Conservation (phyloP, 2,329 filamentous ascomycete genomes). For the Thelonectria olida region DNA sequence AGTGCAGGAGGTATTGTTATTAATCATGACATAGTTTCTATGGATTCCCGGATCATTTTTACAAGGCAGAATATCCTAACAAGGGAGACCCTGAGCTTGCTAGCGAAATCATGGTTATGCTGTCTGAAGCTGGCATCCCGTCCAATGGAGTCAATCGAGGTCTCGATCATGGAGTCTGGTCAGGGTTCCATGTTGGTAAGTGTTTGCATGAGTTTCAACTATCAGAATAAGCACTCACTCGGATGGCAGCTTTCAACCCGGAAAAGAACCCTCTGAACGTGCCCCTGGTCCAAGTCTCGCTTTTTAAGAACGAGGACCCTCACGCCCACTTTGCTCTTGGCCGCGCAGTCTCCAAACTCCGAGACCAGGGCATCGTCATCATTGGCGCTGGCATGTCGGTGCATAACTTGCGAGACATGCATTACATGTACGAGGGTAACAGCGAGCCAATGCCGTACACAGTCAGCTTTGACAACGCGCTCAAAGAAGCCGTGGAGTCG, state of each 20-base stretch:
- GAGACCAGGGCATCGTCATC: constrained; percentile 74
- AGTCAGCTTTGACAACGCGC: constrained; percentile 71
- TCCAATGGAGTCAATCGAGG: constrained; percentile 69
- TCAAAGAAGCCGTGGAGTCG: constrained; percentile 71
- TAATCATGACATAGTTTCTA: constrained; percentile 63
- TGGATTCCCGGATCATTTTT: constrained; percentile 76
- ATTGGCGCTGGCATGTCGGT: constrained; percentile 80
- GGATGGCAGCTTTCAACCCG: constrained; percentile 64
- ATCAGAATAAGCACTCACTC: constrained; percentile 11
- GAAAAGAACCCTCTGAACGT: constrained; percentile 69
- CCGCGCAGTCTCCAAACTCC: constrained; percentile 69
- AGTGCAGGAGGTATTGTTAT: constrained; percentile 19
- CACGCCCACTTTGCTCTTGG: constrained; percentile 74
- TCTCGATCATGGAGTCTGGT: constrained; percentile 80
- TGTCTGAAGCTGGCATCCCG: constrained; percentile 66
- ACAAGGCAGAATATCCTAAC: constrained; percentile 73
- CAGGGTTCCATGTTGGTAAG: constrained; percentile 64
- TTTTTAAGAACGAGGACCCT: constrained; percentile 72
- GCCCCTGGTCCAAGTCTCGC: constrained; percentile 77
- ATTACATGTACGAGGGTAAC: constrained; percentile 45
- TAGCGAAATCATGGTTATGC: constrained; percentile 62
- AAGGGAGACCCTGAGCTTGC: constrained; percentile 69
- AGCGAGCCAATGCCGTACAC: constrained; percentile 63
- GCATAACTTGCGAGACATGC: constrained; percentile 70
- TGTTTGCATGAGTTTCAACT: background rate